These are phyloP conservation scores for Aurinia saxatilis DNA, from an alignment of 345 rosid genomes.

Conservation along the genomic window DNA sequence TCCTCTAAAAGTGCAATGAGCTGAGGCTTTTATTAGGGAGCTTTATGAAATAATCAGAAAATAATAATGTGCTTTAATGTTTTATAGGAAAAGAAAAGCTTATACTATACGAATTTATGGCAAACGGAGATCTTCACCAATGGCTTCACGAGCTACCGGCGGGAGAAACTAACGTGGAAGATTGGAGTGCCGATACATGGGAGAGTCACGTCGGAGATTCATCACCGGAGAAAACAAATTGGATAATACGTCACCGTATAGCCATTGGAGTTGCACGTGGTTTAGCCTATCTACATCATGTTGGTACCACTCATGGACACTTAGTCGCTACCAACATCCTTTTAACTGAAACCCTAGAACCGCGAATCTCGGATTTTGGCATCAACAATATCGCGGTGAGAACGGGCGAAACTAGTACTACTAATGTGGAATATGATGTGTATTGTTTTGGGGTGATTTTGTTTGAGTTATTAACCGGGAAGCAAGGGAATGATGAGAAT, in stretches of 20 bases:
- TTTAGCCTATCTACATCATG: slow-evolving; percentile 86
- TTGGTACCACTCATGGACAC: slow-evolving; percentile 74
- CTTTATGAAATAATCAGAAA: no score
- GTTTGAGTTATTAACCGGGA: slow-evolving; percentile 71
- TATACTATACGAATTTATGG: slow-evolving; percentile 70
- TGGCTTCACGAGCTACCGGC: slow-evolving; percentile 96
- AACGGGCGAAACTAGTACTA: neutral
- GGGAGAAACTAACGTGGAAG: slow-evolving; percentile 75
- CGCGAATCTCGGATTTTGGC: slow-evolving; percentile 75
- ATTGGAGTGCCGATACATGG: slow-evolving; percentile 97
- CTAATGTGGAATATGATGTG: slow-evolving; percentile 49
- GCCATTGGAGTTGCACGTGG: slow-evolving; percentile 91
- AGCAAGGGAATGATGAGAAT: slow-evolving; percentile 45
- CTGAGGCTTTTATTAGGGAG: no score
- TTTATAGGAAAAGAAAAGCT: slow-evolving; percentile 68
- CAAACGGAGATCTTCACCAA: slow-evolving; percentile 76
- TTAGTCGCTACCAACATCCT: slow-evolving; percentile 73
- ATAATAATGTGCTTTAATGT: neutral
- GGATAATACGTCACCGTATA: slow-evolving; percentile 76
- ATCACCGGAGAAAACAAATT: slow-evolving; percentile 51
- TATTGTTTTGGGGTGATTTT: slow-evolving; percentile 64
- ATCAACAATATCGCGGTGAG: slow-evolving; percentile 27
- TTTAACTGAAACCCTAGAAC: slow-evolving; percentile 62
- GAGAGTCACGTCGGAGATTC: slow-evolving; percentile 36
- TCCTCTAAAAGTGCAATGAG: no score